phyloP scores from a whole-genome alignment of 1,139 yeast species.

The Taphrina flavorubra region DNA sequence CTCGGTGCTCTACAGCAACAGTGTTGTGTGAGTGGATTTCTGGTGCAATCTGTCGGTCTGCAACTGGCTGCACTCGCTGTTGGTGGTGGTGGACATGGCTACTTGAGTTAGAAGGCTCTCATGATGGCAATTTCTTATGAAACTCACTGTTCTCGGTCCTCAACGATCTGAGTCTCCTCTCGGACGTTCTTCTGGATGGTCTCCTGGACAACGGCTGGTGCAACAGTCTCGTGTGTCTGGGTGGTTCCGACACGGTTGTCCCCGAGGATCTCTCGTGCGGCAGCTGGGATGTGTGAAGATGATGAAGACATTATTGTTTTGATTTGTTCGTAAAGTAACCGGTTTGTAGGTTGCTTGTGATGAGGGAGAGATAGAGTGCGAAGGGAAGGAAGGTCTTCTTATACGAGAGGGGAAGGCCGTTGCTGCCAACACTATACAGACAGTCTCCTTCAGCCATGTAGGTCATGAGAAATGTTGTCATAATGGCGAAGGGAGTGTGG shows the following conservation, averaged over 20 bases:
- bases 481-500: constrained; percentile 18
- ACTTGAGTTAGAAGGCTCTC: too few species aligned
- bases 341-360: constrained; percentile 14
- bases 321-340: constrained; percentile 2
- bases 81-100: constrained; percentile 42
- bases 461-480: constrained; percentile 33
- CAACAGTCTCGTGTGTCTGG: constrained; percentile 40
- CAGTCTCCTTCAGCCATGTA: constrained; percentile 25
- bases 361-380: neutral
- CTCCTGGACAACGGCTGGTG: constrained; percentile 41
- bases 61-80: constrained; percentile 42
- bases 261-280: constrained; percentile 32
- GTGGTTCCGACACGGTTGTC: constrained; percentile 38
- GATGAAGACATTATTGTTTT: constrained; percentile 22
- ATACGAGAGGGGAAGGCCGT: constrained; percentile 18
- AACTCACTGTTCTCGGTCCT: constrained; percentile 35
- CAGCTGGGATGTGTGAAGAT: constrained; percentile 19
- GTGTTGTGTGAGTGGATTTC: constrained; percentile 35
- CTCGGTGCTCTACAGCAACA: constrained; percentile 34
- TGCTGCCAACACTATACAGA: constrained; percentile 5
- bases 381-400: constrained; percentile 20
- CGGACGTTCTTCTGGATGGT: constrained; percentile 25
- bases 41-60: constrained; percentile 33
- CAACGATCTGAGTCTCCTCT: constrained; percentile 36
- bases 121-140: too few species aligned